A percentile compares a stretch with the other conserved stretches of the same genome.
Evolutionary conservation across 2,329 filamentous ascomycete species (phyloP).

Genomic region (Monosporascus sp.): DNA sequence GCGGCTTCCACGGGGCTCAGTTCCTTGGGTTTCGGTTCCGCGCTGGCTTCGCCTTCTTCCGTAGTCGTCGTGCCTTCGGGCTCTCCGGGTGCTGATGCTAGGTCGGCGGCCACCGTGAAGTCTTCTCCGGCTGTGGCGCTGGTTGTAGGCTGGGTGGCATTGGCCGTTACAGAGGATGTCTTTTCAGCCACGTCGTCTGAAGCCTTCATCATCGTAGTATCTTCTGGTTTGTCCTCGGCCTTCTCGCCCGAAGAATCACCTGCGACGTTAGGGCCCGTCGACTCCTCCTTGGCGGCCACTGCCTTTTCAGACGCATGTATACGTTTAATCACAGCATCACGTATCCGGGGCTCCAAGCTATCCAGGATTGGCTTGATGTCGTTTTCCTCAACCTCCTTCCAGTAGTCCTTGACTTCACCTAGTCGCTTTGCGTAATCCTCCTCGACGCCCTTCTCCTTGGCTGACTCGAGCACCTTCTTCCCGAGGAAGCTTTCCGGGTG

Average conservation of each 20-base stretch:
- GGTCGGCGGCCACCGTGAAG: conserved; percentile 7
- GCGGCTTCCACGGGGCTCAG: conserved; percentile 55
- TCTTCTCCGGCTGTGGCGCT: background rate
- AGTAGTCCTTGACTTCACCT: conserved; percentile 74
- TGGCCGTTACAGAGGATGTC: background rate
- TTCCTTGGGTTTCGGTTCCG: conserved; percentile 31
- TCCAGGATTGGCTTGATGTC: conserved; percentile 68
- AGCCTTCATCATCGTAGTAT: background rate
- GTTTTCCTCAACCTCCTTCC: conserved; percentile 75
- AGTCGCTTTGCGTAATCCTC: conserved; percentile 65
- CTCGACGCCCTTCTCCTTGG: conserved; percentile 66
- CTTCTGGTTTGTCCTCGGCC: conserved; percentile 6
- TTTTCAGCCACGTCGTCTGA: conserved; percentile 6
- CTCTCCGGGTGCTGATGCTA: conserved; percentile 20
- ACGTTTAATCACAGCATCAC: conserved; percentile 56
- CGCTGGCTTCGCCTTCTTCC: conserved; percentile 8
- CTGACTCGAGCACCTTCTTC: conserved; percentile 72
- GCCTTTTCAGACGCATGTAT: conserved; percentile 40
- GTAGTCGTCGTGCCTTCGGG: conserved; percentile 7
- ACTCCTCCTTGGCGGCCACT: conserved; percentile 9
- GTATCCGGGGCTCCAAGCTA: conserved; percentile 57
- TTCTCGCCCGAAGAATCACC: conserved; percentile 5
- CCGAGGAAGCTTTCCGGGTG: conserved; percentile 84
- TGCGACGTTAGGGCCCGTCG: conserved; percentile 8
- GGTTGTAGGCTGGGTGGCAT: background rate